Evolutionary conservation across 2,329 filamentous ascomycete genomes (phyloP), one percentile per base, ranked within the genome.

Genomic region (Daldinia sp.): DNA sequence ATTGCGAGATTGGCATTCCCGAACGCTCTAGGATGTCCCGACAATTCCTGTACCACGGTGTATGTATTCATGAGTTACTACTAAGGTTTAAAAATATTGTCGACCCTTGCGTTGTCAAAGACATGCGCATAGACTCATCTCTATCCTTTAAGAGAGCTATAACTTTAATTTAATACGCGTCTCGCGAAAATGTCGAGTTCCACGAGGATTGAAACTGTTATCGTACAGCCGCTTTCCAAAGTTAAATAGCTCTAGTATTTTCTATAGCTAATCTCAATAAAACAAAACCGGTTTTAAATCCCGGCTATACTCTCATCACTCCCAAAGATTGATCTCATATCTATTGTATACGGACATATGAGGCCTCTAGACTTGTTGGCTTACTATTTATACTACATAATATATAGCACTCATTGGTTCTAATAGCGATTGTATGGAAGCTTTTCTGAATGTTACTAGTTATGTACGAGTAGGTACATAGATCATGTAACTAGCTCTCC

Each of bases 401-500:
- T 51, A 13, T 2, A 33, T 51, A 51, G 15, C 15, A n/a, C 26
- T 18, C 7, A 33, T 50, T 46, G 4, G 42, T 26, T 46, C 42
- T 2, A 46, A 46, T 10, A 30, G 1, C 3, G 13, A 12, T n/a
- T 50, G 23, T 50, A 28, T 7, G 26, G 3, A 51, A n/a, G 4
- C n/a, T 28, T 30, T 18, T 33, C 13, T 12, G 13, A 30, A 23
- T 30, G 12, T 23, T 37, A 54, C 6, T 23, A n/a, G n/a, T n/a
- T n/a, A 12, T 54, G 35, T 37, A 18, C 3, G 23, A 5, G 18
- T 20, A 54, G 46, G 6, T 15, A 48, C 7, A 35, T 35, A 35
- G 33, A 35, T 58, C 15, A 37, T 42, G 48, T 46, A 58, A 58
- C 33, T 54, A 28, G 58, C 39, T 50, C 28, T 10, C 44, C n/a